These are phyloP conservation scores for Tinospora cordifolia DNA, from an alignment of 164 flowering plant species.

Conservation along the genomic window DNA sequence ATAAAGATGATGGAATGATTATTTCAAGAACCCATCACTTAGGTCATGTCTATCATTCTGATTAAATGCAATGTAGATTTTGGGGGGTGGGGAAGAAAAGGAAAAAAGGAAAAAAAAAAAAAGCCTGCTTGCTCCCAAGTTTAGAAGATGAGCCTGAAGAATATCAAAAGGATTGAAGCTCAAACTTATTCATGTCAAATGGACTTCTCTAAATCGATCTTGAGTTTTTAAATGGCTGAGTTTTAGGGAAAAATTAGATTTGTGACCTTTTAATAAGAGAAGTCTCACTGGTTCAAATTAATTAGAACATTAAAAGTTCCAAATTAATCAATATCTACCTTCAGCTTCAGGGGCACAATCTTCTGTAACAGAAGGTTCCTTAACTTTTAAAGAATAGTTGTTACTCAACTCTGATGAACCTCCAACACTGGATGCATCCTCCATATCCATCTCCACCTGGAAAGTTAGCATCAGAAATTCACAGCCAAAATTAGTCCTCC, in stretches of 20 bases:
- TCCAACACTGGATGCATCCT: conserved; percentile 40
- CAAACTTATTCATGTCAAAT: too few relatives aligned
- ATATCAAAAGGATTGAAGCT: too few relatives aligned
- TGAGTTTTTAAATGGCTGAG: too few relatives aligned
- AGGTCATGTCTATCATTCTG: background rate
- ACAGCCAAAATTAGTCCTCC: background rate
- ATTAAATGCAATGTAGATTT: background rate
- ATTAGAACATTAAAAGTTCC: background rate
- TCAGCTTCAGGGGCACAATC: conserved; percentile 22
- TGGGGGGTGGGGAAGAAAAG: too few relatives aligned
- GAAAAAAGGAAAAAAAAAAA: too few relatives aligned
- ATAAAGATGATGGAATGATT: background rate
- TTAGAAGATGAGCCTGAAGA: too few relatives aligned
- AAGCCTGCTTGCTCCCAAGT: too few relatives aligned
- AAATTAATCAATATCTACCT: conserved; percentile 32
- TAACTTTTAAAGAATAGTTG: conserved; percentile 17
- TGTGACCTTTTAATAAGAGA: too few relatives aligned
- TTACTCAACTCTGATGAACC: conserved; percentile 23
- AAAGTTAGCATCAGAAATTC: conserved; percentile 6
- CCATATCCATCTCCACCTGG: conserved; percentile 94
- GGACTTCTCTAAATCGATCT: too few relatives aligned
- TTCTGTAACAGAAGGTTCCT: conserved; percentile 15
- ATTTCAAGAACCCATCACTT: background rate
- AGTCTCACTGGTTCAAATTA: background rate
- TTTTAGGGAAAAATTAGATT: too few relatives aligned